These are phyloP conservation scores for Cryptosporidium andersoni DNA, from an alignment of 169 alveolate species.

Conservation along the genomic window DNA sequence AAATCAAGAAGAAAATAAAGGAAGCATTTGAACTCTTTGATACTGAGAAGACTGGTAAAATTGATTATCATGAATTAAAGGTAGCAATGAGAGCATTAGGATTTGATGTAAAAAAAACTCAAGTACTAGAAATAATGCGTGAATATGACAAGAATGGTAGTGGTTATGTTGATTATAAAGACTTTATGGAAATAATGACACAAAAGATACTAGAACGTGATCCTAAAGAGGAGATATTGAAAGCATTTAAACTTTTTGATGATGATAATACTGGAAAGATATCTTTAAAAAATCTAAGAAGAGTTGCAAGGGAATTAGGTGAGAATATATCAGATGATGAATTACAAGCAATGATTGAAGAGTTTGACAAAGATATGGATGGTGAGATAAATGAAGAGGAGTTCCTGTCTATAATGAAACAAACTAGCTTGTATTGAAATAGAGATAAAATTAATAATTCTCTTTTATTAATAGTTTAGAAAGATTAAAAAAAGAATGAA, in stretches of 20 bases:
- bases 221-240: slow-evolving; percentile 88
- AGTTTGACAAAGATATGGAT: slow-evolving; percentile 98
- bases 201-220: slow-evolving; percentile 88
- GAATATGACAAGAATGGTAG: slow-evolving; percentile 77
- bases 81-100: slow-evolving; percentile 99
- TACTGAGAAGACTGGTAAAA: slow-evolving; percentile 93
- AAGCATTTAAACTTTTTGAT: slow-evolving; percentile 93
- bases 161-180: slow-evolving; percentile 86
- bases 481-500: too few species aligned
- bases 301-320: slow-evolving; percentile 98
- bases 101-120: slow-evolving; percentile 95
- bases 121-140: slow-evolving; percentile 89
- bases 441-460: too few species aligned
- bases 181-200: slow-evolving; percentile 88
- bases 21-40: slow-evolving; percentile 98
- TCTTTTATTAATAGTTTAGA: too few species aligned
- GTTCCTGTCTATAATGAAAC: slow-evolving; percentile 96
- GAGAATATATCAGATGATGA: slow-evolving; percentile 97
- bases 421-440: slow-evolving; percentile 91
- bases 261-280: slow-evolving; percentile 95
- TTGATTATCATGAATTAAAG: slow-evolving; percentile 95
- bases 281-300: slow-evolving; percentile 88
- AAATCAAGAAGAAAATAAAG: slow-evolving; percentile 93
- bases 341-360: slow-evolving; percentile 97
- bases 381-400: slow-evolving; percentile 97